Evolutionary conservation across 495 filamentous ascomycete genomes (phyloP).

Genomic region (Viridothelium virens): DNA sequence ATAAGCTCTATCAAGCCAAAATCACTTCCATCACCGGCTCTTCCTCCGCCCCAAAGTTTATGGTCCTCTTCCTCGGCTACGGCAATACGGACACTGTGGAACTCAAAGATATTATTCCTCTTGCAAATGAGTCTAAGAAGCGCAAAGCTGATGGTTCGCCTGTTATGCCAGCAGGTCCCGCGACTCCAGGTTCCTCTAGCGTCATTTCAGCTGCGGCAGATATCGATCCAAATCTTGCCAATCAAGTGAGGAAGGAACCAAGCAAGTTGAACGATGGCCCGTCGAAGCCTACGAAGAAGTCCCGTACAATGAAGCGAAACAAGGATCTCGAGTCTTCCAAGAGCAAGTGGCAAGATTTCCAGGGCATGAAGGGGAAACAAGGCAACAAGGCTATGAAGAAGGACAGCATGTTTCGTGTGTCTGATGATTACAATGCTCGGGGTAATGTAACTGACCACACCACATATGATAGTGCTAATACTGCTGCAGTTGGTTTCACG

Average conservation of each 20-base stretch:
- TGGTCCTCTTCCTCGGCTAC: conserved; percentile 89
- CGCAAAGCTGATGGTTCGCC: conserved; percentile 82
- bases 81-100: conserved; percentile 77
- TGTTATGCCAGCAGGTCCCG: conserved; percentile 34
- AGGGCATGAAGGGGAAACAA: conserved; percentile 61
- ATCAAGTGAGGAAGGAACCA: conserved; percentile 58
- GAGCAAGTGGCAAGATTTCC: conserved; percentile 91
- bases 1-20: conserved; percentile 81
- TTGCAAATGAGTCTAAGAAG: conserved; percentile 65
- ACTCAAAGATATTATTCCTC: conserved; percentile 74
- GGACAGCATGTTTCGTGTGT: conserved; percentile 95
- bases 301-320: conserved; percentile 80
- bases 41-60: conserved; percentile 76
- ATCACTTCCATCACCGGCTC: conserved; percentile 93
- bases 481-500: conserved; percentile 74
- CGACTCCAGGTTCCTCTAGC: conserved; percentile 29
- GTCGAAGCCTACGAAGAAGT: conserved; percentile 53
- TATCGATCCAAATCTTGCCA: conserved; percentile 71
- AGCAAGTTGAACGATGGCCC: conserved; percentile 61
- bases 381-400: conserved; percentile 66
- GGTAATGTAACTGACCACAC: conserved; percentile 46
- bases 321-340: conserved; percentile 85
- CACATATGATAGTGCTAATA: conserved; percentile 34
- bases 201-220: conserved; percentile 85
- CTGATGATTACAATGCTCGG: conserved; percentile 74